Evolutionary conservation across 2,329 filamentous ascomycete genomes (phyloP).

Genomic region (Pseudogymnoascus sp.): DNA sequence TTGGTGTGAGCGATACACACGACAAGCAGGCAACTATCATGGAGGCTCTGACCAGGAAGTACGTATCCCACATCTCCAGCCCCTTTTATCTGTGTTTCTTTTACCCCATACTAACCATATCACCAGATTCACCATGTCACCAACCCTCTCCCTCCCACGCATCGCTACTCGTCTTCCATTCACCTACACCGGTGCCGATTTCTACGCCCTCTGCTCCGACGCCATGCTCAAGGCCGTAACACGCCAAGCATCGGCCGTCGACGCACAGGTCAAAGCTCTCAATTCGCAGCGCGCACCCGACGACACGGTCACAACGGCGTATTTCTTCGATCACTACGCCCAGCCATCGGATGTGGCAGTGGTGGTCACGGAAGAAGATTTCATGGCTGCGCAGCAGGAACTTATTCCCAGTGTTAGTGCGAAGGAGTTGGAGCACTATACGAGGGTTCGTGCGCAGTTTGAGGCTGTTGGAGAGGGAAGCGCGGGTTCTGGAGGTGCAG

Average conservation of each 20-base stretch:
- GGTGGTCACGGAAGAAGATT: constrained; percentile 83
- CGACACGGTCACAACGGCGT: constrained; percentile 63
- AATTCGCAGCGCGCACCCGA: constrained; percentile 41
- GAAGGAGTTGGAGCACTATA: constrained; percentile 87
- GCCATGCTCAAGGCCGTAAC: constrained; percentile 99
- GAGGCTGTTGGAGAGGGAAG: constrained; percentile 50
- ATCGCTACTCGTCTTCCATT: constrained; percentile 77
- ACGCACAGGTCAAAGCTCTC: constrained; percentile 69
- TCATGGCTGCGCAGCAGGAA: constrained; percentile 70
- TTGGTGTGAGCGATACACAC: constrained; percentile 93
- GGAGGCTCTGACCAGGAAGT: constrained; percentile 91
- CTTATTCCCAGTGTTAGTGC: constrained; percentile 89
- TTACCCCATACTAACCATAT: constrained; percentile 14
- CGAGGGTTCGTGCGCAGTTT: constrained; percentile 72
- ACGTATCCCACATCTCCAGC: constrained; percentile 33
- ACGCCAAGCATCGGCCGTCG: constrained; percentile 74
- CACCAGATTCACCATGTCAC: constrained; percentile 74
- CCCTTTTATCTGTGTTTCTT: neutral
- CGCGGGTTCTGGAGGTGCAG: constrained; percentile 30
- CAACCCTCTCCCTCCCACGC: constrained; percentile 63
- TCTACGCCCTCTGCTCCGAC: constrained; percentile 95
- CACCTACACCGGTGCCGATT: constrained; percentile 94
- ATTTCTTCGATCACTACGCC: constrained; percentile 92
- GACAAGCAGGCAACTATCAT: constrained; percentile 93
- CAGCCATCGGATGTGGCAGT: constrained; percentile 76